Base-by-base conservation (phyloP, 257 asterid genomes). In the Coffea canephora region DNA sequence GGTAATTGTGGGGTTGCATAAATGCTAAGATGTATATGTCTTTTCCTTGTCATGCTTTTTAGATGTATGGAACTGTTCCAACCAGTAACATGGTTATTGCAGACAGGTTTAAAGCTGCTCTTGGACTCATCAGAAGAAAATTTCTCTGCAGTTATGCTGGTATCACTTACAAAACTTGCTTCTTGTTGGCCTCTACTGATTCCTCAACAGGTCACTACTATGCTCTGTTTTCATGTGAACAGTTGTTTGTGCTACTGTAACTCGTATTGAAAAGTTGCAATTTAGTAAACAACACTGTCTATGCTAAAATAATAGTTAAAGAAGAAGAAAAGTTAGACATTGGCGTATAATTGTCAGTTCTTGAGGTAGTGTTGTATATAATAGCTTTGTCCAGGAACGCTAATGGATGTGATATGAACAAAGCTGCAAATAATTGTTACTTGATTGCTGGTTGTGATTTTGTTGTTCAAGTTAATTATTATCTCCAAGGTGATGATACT, bases 111-210 rank as follows among this genome's bases (percentile, higher is more conserved):
- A 61, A 89, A 85, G 87, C 88, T 93, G 88, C 84, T 91, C 73
- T 81, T 84, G 86, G 92, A 90, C 85, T 91, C 94, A 79, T 75
- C 82, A 15, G 97, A 90, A 57, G 97, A 92, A 65, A 91, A 87
- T 67, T 88, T 92, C 84, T 86, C 95, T 62, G 81, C 87, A 66
- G 82, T 84, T 76, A 87, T 95, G 98, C 87, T 93, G 75, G 86
- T 91, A 79, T 93, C 99, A 76, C 96, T 95, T 75, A 88, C 99
- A 80, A 86, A 86, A 88, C 86, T 95, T 83, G 95, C 97, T 86
- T 91, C 90, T 16, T 89, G 82, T 81, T 93, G 97, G 96, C 87
- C 86, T 79, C 79, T 90, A 81, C 84, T 95, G 76, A 77, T 90
- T 83, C 91, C 94, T 81, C 65, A 71, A n/a, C 97, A 93, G 98